Evolutionary conservation across 2,329 filamentous ascomycete genomes (phyloP).

Genomic region (Periglandula ipomoeae): DNA sequence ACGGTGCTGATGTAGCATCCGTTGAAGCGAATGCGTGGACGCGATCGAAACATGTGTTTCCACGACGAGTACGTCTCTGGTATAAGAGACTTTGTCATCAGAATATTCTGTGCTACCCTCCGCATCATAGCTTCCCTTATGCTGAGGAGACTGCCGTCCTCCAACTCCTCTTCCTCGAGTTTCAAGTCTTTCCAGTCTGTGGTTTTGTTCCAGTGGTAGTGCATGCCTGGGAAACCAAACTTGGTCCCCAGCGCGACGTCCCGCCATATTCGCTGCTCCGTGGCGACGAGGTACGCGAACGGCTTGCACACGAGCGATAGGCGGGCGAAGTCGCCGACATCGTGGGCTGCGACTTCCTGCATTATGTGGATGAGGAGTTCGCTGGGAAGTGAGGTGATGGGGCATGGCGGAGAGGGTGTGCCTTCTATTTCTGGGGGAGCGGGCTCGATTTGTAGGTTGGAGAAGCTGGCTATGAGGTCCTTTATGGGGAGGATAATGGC

Average conservation of each 20-base stretch:
- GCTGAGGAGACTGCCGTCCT: slow-evolving; percentile 24
- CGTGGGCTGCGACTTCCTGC: slow-evolving; percentile 58
- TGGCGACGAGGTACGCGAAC: slow-evolving; percentile 73
- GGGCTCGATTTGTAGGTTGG: slow-evolving; percentile 57
- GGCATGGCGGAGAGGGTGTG: slow-evolving; percentile 66
- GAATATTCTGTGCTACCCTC: slow-evolving; percentile 22
- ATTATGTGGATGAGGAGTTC: slow-evolving; percentile 81
- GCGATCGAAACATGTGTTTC: slow-evolving; percentile 66
- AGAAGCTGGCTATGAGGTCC: slow-evolving; percentile 70
- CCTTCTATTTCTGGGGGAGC: slow-evolving; percentile 62
- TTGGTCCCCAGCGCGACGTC: slow-evolving; percentile 59
- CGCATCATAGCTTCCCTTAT: slow-evolving; percentile 26
- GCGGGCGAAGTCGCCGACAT: slow-evolving; percentile 69
- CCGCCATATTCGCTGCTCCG: slow-evolving; percentile 83
- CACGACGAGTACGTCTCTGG: slow-evolving; percentile 40
- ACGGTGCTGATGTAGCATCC: slow-evolving; percentile 95
- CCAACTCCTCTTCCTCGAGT: slow-evolving; percentile 16
- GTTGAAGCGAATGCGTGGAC: slow-evolving; percentile 85
- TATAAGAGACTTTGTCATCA: slow-evolving; percentile 32
- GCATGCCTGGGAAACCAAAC: slow-evolving; percentile 76
- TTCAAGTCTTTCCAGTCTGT: slow-evolving; percentile 40
- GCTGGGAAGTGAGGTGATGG: slow-evolving; percentile 66
- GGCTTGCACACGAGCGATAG: slow-evolving; percentile 77
- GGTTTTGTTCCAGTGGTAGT: slow-evolving; percentile 64
- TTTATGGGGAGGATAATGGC: slow-evolving; percentile 43